Evolutionary conservation across 176 grass and related monocot genomes (phyloP).

Genomic region (Chrysopogon serrulatus): DNA sequence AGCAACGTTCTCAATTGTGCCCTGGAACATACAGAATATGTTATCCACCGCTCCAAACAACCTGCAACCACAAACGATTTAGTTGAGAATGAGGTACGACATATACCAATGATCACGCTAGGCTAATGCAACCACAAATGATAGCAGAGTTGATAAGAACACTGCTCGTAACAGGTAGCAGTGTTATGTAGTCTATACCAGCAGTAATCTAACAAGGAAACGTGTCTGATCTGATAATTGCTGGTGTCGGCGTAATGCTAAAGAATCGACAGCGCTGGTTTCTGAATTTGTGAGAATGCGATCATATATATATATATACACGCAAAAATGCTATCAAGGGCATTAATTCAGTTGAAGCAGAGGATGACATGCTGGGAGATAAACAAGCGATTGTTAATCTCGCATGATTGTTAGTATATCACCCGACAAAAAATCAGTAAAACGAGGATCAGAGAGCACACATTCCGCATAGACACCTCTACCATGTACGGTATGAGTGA

Average conservation of each 20-base stretch:
- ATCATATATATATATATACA: background rate
- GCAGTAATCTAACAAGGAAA: background rate
- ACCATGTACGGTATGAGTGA: background rate
- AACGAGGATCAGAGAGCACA: background rate
- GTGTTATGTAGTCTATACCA: background rate
- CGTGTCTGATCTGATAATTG: background rate
- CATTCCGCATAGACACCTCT: background rate
- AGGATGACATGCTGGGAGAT: background rate
- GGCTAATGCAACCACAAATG: background rate
- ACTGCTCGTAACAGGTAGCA: background rate
- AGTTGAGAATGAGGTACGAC: background rate
- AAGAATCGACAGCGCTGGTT: background rate
- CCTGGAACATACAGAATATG: slow-evolving; percentile 77
- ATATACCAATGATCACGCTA: background rate
- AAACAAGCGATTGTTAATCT: background rate
- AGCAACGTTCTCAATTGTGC: slow-evolving; percentile 52
- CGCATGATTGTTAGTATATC: background rate
- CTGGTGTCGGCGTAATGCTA: background rate
- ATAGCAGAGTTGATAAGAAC: background rate
- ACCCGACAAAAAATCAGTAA: background rate
- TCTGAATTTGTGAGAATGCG: background rate
- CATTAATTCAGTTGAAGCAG: background rate
- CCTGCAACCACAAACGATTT: slow-evolving; percentile 12
- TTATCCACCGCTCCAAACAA: slow-evolving; percentile 57
- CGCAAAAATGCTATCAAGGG: background rate